Conservation (phyloP, 768 basidiomycete species). For the Leccinum variicolor region DNA sequence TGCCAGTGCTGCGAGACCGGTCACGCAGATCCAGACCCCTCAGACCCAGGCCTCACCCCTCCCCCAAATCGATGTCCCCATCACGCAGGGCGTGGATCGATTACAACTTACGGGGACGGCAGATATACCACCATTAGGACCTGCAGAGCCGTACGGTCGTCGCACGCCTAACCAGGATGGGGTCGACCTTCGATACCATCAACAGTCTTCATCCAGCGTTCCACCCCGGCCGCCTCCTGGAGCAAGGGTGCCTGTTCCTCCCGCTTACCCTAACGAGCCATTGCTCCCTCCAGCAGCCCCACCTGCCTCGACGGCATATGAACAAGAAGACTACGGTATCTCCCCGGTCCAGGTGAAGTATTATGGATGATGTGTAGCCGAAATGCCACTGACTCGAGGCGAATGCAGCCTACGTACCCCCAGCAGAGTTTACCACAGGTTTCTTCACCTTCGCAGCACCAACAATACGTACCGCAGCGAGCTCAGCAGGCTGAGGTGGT, state of each 20-base stretch:
- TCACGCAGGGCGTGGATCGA: constrained; percentile 40
- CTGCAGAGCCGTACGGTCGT: constrained; percentile 22
- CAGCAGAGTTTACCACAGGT: constrained; percentile 21
- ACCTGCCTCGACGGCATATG: constrained; percentile 20
- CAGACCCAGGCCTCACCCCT: constrained; percentile 31
- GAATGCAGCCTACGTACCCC: constrained; percentile 21
- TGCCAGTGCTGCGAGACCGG: constrained; percentile 31
- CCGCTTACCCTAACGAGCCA: constrained; percentile 33
- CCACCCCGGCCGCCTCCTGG: constrained; percentile 37
- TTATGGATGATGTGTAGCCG: background rate
- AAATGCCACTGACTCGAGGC: constrained; percentile 2
- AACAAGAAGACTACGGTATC: constrained; percentile 26
- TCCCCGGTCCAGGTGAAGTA: constrained; percentile 23
- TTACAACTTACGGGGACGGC: constrained; percentile 41
- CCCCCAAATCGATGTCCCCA: constrained; percentile 33
- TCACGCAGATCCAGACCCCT: constrained; percentile 30
- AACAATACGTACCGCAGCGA: constrained; percentile 25
- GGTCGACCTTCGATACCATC: constrained; percentile 41
- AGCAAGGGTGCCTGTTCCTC: constrained; percentile 35
- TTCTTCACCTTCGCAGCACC: constrained; percentile 17
- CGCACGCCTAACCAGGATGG: constrained; percentile 32
- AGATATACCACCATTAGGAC: constrained; percentile 32
- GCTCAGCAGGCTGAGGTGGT: constrained; percentile 30
- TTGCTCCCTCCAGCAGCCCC: constrained; percentile 23
- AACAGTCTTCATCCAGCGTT: constrained; percentile 31